Conservation (phyloP, 148 eudicot genomes). For the Pouteria glomerata region DNA sequence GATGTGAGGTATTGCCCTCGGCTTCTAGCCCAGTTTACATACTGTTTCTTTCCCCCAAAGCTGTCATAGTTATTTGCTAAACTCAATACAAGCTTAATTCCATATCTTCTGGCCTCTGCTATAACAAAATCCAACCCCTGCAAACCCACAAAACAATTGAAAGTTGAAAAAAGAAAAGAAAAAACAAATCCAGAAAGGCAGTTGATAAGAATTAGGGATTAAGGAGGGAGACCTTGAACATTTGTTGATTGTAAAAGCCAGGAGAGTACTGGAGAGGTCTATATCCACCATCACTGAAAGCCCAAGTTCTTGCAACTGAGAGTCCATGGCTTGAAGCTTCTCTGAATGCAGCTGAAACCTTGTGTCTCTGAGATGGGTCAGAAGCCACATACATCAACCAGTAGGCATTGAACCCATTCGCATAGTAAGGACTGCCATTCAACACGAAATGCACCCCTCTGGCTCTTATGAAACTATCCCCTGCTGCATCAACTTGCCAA, state of each 20-base stretch:
- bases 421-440: conserved; percentile 76
- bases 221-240: conserved; percentile 51
- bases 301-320: conserved; percentile 89
- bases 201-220: neutral
- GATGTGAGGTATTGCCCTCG: conserved; percentile 62
- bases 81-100: conserved; percentile 72
- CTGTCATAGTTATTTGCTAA: conserved; percentile 78
- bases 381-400: conserved; percentile 90
- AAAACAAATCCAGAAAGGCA: neutral
- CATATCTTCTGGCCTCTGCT: conserved; percentile 83
- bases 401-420: conserved; percentile 96
- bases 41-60: conserved; percentile 90
- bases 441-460: conserved; percentile 70
- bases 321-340: conserved; percentile 79
- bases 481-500: conserved; percentile 22
- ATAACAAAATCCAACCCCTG: conserved; percentile 96
- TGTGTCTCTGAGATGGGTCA: conserved; percentile 68
- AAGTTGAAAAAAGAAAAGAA: neutral
- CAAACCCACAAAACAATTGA: conserved; percentile 6
- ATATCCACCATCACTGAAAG: conserved; percentile 82
- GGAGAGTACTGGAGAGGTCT: conserved; percentile 76
- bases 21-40: conserved; percentile 87
- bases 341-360: conserved; percentile 56
- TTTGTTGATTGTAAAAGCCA: conserved; percentile 75
- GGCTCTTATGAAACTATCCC: conserved; percentile 48